A percentile compares a stretch with the other conserved stretches of the same genome.
Conservation (phyloP, 192 early-diverging fungal species). For the Umbelopsis isabellina region DNA sequence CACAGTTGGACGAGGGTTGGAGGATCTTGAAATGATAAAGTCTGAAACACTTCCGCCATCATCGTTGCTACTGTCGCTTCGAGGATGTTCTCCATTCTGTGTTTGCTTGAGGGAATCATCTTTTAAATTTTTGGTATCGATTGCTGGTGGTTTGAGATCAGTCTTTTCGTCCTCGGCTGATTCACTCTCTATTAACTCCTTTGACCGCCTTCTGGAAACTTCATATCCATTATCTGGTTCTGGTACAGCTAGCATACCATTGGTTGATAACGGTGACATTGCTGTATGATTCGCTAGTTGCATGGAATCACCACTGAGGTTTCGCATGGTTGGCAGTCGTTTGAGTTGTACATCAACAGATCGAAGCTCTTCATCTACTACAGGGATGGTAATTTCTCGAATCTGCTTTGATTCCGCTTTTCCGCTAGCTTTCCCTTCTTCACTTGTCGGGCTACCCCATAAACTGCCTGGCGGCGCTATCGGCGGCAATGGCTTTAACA, state of each 20-base stretch:
- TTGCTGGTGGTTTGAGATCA: not conserved
- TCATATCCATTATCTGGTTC: not conserved
- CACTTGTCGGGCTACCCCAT: not conserved
- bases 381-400: conserved; percentile 27
- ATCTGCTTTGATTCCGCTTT: not conserved
- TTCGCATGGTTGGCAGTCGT: conserved; percentile 11
- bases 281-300: not conserved
- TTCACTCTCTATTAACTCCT: not conserved
- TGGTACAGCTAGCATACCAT: not conserved
- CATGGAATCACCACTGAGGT: not conserved
- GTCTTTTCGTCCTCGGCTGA: not conserved
- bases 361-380: conserved; percentile 28
- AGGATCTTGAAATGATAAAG: conserved; percentile 12
- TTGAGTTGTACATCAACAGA: conserved; percentile 27
- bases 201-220: not conserved
- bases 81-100: too few species aligned
- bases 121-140: not conserved
- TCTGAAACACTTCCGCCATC: conserved; percentile 3
- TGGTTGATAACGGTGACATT: not conserved
- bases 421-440: not conserved
- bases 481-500: conserved; percentile 5
- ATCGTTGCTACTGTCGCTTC: not conserved
- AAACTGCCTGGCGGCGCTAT: conserved; percentile 18
- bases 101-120: too few species aligned
- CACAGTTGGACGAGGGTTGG: not conserved